Percentiles rank a stretch among this genome's conserved stretches.
These are phyloP conservation scores for Neofusicoccum parvum DNA, from an alignment of 2,329 filamentous ascomycete genomes.

Conservation along the genomic window DNA sequence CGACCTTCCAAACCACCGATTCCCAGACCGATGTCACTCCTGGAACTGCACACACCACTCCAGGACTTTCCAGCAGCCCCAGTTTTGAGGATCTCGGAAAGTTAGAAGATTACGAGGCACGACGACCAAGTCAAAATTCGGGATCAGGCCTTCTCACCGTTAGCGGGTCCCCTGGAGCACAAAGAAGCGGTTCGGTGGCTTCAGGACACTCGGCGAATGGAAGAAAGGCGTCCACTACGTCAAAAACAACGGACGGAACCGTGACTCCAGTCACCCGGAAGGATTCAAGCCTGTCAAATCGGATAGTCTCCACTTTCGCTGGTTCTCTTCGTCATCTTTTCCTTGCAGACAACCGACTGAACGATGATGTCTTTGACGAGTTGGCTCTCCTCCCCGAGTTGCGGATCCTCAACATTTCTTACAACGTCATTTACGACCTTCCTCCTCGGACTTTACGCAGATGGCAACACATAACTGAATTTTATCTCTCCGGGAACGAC, in stretches of 20 bases:
- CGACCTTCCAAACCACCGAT: conserved; percentile 24
- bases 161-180: conserved; percentile 66
- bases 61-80: conserved; percentile 51
- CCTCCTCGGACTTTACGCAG: conserved; percentile 83
- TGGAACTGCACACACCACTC: conserved; percentile 41
- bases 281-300: conserved; percentile 82
- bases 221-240: conserved; percentile 83
- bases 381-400: conserved; percentile 80
- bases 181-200: conserved; percentile 80
- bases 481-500: conserved; percentile 95
- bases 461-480: conserved; percentile 86
- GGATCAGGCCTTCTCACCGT: conserved; percentile 70
- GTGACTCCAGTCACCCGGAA: conserved; percentile 69
- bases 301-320: conserved; percentile 83
- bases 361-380: conserved; percentile 94
- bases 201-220: conserved; percentile 77
- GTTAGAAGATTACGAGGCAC: conserved; percentile 62
- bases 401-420: conserved; percentile 87
- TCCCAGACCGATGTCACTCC: conserved; percentile 44
- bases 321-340: conserved; percentile 81
- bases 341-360: conserved; percentile 89
- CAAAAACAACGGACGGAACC: conserved; percentile 63
- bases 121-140: conserved; percentile 84
- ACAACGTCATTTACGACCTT: conserved; percentile 92
- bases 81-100: conserved; percentile 78